Evolutionary conservation across 768 basidiomycete species (phyloP), one percentile per base, ranked within the genome.

Genomic region (Boletus subcaerulescens): DNA sequence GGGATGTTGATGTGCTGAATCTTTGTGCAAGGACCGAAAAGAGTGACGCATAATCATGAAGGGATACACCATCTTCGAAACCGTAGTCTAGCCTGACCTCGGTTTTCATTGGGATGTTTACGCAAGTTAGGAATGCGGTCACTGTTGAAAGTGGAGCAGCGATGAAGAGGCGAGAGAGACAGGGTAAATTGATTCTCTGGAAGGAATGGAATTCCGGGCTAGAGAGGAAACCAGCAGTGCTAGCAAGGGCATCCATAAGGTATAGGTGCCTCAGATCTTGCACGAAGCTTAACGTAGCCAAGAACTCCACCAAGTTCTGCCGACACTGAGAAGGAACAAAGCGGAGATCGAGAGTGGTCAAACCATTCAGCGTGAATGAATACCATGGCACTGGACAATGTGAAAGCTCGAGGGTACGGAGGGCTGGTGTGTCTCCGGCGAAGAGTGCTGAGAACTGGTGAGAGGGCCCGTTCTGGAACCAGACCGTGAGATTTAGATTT

Each of bases 241-340:
- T 60, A 5, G 72, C 68, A 11, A 76, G 58, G 17, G 64, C 62
- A 47, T 69, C 41, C 14, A 69, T 61, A 12, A 79, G 63, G 45
- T 70, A 63, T 2, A 78, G 66, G 17, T 62, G 56, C 47, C 66
- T 66, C 1, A 78, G 61, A 33, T 53, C 17, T 6, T 70, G 72
- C 72, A 74, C 74, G 26, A 62, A 54, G 17, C 60, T 47, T 5
- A 79, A 66, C 8, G 64, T 64, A 17, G 64, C 50, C 7, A 74
- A 45, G 12, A 80, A 57, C 40, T 73, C 67, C 5, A 47, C 51
- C 20, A 65, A 61, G 13, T 66, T 57, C 0, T 72, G 73, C 14
- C 67, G 67, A 24, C 22, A 22, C 22, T 22, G 15, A 62, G 51
- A 33, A 8, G 29, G 29, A 29, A 29, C 29, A 50, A 15, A 26